A percentile compares a stretch with the other conserved stretches of the same genome.
phyloP scores from a whole-genome alignment of 2,329 filamentous ascomycete species.

The Aureobasidium sp. region DNA sequence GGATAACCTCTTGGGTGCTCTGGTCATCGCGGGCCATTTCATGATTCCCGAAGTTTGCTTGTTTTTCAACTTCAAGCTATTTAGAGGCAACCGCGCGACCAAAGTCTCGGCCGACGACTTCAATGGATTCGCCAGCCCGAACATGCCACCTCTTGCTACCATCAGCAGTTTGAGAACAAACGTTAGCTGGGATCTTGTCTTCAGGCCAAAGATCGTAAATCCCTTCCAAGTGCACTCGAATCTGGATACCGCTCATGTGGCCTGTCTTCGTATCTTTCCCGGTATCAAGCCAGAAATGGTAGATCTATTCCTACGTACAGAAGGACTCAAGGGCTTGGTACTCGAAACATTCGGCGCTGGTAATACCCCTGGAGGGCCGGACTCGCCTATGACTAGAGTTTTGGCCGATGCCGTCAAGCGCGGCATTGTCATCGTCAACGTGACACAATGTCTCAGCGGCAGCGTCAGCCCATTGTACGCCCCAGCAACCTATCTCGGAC shows the following conservation, averaged over 20 bases:
- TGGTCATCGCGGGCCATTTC: slow-evolving; percentile 87
- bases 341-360: slow-evolving; percentile 91
- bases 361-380: slow-evolving; percentile 75
- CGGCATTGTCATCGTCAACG: slow-evolving; percentile 79
- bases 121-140: slow-evolving; percentile 82
- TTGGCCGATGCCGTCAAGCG: slow-evolving; percentile 68
- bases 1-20: slow-evolving; percentile 78
- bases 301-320: slow-evolving; percentile 68
- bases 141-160: slow-evolving; percentile 69
- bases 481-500: slow-evolving; percentile 57
- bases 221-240: slow-evolving; percentile 66
- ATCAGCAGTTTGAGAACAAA: slow-evolving; percentile 74
- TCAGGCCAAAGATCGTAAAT: slow-evolving; percentile 64
- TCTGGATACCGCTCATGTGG: slow-evolving; percentile 80
- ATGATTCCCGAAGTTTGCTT: slow-evolving; percentile 88
- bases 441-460: slow-evolving; percentile 69
- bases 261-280: slow-evolving; percentile 81
- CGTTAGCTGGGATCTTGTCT: slow-evolving; percentile 71
- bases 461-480: slow-evolving; percentile 35
- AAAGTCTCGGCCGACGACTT: slow-evolving; percentile 84
- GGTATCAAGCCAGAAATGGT: slow-evolving; percentile 93
- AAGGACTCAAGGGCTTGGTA: slow-evolving; percentile 71
- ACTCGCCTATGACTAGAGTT: slow-evolving; percentile 70
- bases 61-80: slow-evolving; percentile 88
- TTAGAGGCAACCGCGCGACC: slow-evolving; percentile 78